A percentile compares a stretch with the other conserved stretches of the same genome.
phyloP scores from a whole-genome alignment of 129 eudicot genomes.

The Sambucus nigra region DNA sequence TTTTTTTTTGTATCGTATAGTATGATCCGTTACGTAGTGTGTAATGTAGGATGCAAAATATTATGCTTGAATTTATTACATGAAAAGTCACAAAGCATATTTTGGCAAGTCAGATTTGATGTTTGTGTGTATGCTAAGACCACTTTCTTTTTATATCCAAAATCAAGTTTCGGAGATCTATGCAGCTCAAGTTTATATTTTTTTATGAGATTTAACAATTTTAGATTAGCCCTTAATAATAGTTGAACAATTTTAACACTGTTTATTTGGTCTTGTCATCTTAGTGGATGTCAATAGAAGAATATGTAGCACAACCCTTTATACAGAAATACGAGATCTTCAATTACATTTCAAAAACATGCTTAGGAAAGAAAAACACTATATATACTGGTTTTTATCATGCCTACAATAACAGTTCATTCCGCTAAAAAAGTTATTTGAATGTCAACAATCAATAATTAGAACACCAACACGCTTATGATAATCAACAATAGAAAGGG shows the following conservation, averaged over 20 bases:
- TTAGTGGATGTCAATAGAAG: slow-evolving; percentile 53
- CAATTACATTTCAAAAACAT: slow-evolving; percentile 32
- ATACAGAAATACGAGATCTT: slow-evolving; percentile 25
- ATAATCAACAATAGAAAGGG: not conserved
- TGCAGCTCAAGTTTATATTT: slow-evolving; percentile 27
- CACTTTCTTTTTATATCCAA: slow-evolving; percentile 22
- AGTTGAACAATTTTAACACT: not conserved
- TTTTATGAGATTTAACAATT: no score
- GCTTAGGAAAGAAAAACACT: slow-evolving; percentile 34
- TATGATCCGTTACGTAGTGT: no score
- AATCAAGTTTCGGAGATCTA: slow-evolving; percentile 35
- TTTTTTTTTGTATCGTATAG: no score
- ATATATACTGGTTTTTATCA: slow-evolving; percentile 34
- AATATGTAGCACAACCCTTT: slow-evolving; percentile 40
- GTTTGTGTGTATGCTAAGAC: slow-evolving; percentile 41
- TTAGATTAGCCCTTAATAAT: not conserved
- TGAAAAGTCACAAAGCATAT: slow-evolving; percentile 43
- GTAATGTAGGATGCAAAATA: no score
- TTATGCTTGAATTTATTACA: slow-evolving; percentile 18
- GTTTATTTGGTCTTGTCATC: not conserved
- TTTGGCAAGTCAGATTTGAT: slow-evolving; percentile 41
- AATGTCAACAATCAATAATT: slow-evolving; percentile 15
- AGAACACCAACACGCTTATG: slow-evolving; percentile 6
- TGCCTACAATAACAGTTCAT: slow-evolving; percentile 20
- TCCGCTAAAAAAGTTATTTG: slow-evolving; percentile 29